Percentiles rank a stretch among this genome's conserved stretches.
Conservation (phyloP, 495 filamentous ascomycete genomes). For the Penicillium flavigenum region DNA sequence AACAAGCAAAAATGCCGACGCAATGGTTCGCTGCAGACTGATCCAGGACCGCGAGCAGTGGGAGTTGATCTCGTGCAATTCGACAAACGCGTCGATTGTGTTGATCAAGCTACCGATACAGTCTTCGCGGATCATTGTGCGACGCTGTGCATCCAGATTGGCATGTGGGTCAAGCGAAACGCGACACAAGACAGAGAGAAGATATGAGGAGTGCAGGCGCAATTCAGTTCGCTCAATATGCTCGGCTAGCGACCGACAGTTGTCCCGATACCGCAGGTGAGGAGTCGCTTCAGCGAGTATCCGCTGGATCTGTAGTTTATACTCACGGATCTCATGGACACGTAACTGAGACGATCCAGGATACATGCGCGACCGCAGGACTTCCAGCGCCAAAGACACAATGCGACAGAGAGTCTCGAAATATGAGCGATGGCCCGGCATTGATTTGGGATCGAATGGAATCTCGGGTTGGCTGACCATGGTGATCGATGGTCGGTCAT, state of each 20-base stretch:
- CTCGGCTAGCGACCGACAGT: constrained; percentile 48
- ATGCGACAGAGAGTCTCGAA: constrained; percentile 56
- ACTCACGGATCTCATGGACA: constrained; percentile 49
- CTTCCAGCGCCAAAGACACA: constrained; percentile 53
- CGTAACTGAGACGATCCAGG: constrained; percentile 38
- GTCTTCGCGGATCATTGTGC: constrained; percentile 43
- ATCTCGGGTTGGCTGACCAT: constrained; percentile 53
- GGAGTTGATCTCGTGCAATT: constrained; percentile 42
- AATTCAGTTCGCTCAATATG: constrained; percentile 57
- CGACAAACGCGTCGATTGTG: constrained; percentile 48
- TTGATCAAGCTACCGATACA: constrained; percentile 42
- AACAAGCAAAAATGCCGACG: constrained; percentile 47
- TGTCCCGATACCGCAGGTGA: constrained; percentile 50
- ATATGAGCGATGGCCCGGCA: constrained; percentile 51
- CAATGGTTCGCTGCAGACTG: constrained; percentile 48
- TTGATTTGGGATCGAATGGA: constrained; percentile 47
- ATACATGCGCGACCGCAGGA: constrained; percentile 53
- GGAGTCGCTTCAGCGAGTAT: constrained; percentile 52
- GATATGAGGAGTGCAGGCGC: constrained; percentile 58
- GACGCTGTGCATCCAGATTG: constrained; percentile 33
- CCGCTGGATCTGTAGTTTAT: constrained; percentile 50
- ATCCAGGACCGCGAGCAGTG: constrained; percentile 50
- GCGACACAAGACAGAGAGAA: constrained; percentile 57
- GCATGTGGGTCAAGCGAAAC: constrained; percentile 52
- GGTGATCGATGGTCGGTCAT: constrained; percentile 57